Evolutionary conservation across 106 monocot species (phyloP).

Genomic region (Cymbidium sinense): DNA sequence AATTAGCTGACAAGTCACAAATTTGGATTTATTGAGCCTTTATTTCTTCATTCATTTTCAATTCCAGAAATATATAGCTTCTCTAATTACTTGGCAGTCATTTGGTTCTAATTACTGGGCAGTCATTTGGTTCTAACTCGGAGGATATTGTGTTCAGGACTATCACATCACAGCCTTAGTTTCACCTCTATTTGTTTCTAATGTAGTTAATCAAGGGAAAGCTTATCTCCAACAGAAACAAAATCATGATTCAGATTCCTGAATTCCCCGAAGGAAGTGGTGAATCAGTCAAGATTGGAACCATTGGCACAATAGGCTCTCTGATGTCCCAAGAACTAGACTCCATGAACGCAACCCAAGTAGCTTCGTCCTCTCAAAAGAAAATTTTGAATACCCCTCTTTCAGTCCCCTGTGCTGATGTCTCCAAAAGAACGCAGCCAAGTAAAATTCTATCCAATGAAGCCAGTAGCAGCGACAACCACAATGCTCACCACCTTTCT

Average conservation of each 20-base stretch:
- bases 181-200: background rate
- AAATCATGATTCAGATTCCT: conserved; percentile 28
- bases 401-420: conserved; percentile 36
- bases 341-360: conserved; percentile 23
- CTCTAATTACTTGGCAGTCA: too few relatives aligned
- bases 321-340: conserved; percentile 65
- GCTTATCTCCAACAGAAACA: background rate
- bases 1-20: too few relatives aligned
- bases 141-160: background rate
- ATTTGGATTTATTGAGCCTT: too few relatives aligned
- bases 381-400: conserved; percentile 32
- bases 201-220: too few relatives aligned
- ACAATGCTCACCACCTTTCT: background rate
- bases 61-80: too few relatives aligned
- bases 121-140: too few relatives aligned
- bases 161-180: background rate
- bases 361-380: conserved; percentile 21
- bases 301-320: conserved; percentile 63
- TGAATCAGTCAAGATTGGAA: conserved; percentile 46
- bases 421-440: conserved; percentile 24
- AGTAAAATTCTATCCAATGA: conserved; percentile 19
- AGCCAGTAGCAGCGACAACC: conserved; percentile 12
- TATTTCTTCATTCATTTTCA: too few relatives aligned
- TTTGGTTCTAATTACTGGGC: too few relatives aligned
- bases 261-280: conserved; percentile 14